Evolutionary conservation across 164 flowering plant genomes (phyloP), one percentile per base, ranked within the genome.

Genomic region (Magnolia officinalis): DNA sequence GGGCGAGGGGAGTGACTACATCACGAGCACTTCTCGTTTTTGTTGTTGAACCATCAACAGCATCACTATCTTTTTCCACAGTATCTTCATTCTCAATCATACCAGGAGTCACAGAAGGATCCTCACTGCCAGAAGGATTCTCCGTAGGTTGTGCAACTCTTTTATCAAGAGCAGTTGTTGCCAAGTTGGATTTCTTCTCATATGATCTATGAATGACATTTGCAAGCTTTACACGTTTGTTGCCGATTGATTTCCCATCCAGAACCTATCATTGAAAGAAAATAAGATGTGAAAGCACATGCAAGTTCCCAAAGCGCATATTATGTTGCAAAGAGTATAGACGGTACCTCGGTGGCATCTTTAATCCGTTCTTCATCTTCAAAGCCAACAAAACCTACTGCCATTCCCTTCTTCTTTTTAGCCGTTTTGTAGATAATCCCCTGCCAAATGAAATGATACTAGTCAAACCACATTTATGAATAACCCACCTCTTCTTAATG

Each of bases 361-460:
- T 85, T 74, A 74, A 85, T 74, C 74, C 90, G 90, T 66, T 85
- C 97, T 8, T 64, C 65, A 79, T 76, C 83, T 76, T 88, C 97
- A 85, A 94, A 96, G 76, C 80, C 86, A 72, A 90, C 87, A 84
- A 96, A 94, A 74, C 98, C 98, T 10, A 91, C 91, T 67, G 80
- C 75, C 98, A 94, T 94, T 45, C 95, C 94, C 83, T 87, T 90
- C 89, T 86, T 94, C 78, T 94, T 96, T 89, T 91, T 96, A 10
- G 93, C 95, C 2, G 85, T 85, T 79, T 88, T 87, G 76, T 75
- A 89, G 4, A 29, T 9, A 81, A 92, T 81, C 50, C 89, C 93
- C 99, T 95, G 87, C 10, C 16, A 75, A 72, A 70, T 18, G 66
- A 74, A 79, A 67, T n/a, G 66, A 75, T 69, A 51, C 23, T 31